Percentiles rank a stretch among this genome's conserved stretches.
phyloP scores from a whole-genome alignment of 306 rosid genomes.

The Begonia fuchsioides region DNA sequence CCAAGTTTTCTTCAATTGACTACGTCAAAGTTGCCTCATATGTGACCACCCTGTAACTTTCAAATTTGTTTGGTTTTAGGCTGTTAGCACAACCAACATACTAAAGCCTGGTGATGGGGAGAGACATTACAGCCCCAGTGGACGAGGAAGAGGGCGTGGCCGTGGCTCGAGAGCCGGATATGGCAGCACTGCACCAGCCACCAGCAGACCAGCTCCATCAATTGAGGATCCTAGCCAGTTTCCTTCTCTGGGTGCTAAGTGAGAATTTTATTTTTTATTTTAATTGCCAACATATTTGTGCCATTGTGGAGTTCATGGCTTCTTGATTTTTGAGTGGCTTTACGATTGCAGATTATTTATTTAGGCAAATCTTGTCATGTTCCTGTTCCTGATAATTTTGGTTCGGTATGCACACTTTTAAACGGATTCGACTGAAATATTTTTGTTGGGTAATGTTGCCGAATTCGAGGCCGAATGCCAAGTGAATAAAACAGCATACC shows the following conservation, averaged over 20 bases:
- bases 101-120: slow-evolving; percentile 92
- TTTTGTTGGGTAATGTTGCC: too few relatives aligned
- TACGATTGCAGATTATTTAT: too few relatives aligned
- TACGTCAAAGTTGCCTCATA: background rate
- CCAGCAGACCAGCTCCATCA: slow-evolving; percentile 49
- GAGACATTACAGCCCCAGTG: slow-evolving; percentile 34
- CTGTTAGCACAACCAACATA: slow-evolving; percentile 78
- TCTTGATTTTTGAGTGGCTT: slow-evolving; percentile 17
- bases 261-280: slow-evolving; percentile 20
- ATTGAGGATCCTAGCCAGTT: slow-evolving; percentile 78
- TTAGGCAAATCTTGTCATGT: too few relatives aligned
- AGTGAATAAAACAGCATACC: too few relatives aligned
- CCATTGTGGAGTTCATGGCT: slow-evolving; percentile 9
- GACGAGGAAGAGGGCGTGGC: slow-evolving; percentile 76
- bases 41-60: background rate
- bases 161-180: slow-evolving; percentile 70
- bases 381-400: too few relatives aligned
- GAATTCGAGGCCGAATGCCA: too few relatives aligned
- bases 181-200: slow-evolving; percentile 29
- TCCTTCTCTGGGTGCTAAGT: slow-evolving; percentile 78
- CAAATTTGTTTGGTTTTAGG: slow-evolving; percentile 21
- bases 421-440: too few relatives aligned
- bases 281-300: slow-evolving; percentile 10
- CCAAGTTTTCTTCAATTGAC: background rate
- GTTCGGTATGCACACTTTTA: too few relatives aligned